Evolutionary conservation across 2,329 filamentous ascomycete genomes (phyloP), one percentile per base, ranked within the genome.

Genomic region (Pyrenophora teres): DNA sequence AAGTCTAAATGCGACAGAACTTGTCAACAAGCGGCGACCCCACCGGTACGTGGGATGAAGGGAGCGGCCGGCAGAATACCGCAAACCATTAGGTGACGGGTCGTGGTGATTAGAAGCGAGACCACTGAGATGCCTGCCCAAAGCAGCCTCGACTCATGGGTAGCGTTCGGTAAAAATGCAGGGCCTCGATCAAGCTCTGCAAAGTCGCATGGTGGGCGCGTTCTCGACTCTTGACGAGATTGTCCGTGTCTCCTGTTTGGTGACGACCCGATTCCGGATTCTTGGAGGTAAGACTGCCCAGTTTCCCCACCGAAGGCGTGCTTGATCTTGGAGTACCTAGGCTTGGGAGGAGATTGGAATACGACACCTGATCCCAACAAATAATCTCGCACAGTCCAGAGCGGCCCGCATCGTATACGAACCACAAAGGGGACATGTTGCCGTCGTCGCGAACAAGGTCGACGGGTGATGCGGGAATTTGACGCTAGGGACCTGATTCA

Each of bases 401-500:
- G 39, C 57, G 52, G 44, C 52, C 47, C 54, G 46, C 40, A 52
- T 35, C 36, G 33, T 40, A 27, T 32, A 47, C 57, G 45, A 43
- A 44, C 10, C 38, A 40, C 45, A 41, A 39, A 44, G 41, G 35
- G 46, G 47, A 30, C 36, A 35, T 9, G 50, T 51, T 45, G 42
- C 23, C 53, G 52, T 43, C 36, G 43, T 49, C 10, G 27, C 33
- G 50, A 40, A 31, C 46, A 52, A 47, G 33, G 38, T 33, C 9
- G 2, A 3, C 27, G 27, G 9, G 27, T 30, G 48, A 31, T 43
- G 37, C 47, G 37, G 47, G 46, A 46, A 27, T 19, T 21, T 10
- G 9, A 37, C 16, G n/a, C 35, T 37, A 37, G 16, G 15, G 19
- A 18, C 21, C 32, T 25, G 39, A 21, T n/a, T 52, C 16, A 30